A percentile compares a stretch with the other conserved stretches of the same genome.
These are phyloP conservation scores for Neophaeococcomyces aloes DNA, from an alignment of 2,329 filamentous ascomycete species.

Conservation along the genomic window DNA sequence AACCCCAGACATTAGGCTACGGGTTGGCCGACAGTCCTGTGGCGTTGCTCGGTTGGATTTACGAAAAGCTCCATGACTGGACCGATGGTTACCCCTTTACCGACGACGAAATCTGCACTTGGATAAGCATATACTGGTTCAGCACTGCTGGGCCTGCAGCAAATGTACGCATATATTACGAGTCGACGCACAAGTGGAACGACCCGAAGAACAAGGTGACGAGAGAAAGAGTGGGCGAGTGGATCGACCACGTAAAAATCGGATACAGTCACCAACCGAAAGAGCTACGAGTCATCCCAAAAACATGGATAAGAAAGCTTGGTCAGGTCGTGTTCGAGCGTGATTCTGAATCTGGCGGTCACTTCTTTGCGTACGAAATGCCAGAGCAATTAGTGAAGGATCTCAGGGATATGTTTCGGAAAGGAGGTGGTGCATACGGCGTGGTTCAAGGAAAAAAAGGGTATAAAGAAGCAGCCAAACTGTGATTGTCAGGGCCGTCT, in stretches of 20 bases:
- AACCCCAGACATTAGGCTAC: constrained; percentile 63
- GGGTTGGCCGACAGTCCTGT: constrained; percentile 59
- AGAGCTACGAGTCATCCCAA: constrained; percentile 42
- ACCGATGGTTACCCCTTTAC: constrained; percentile 62
- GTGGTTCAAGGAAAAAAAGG: constrained; percentile 28
- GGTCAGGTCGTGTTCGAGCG: constrained; percentile 40
- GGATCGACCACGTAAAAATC: constrained; percentile 41
- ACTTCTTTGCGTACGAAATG: constrained; percentile 45
- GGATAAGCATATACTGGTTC: constrained; percentile 65
- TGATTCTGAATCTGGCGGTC: constrained; percentile 38
- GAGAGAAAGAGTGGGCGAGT: constrained; percentile 21
- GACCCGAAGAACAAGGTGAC: constrained; percentile 7
- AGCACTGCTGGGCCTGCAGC: constrained; percentile 59
- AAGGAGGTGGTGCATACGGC: constrained; percentile 28
- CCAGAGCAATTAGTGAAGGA: constrained; percentile 39
- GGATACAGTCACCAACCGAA: constrained; percentile 43
- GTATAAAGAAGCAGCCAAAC: constrained; percentile 19
- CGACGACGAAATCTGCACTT: constrained; percentile 64
- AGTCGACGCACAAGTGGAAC: constrained; percentile 38
- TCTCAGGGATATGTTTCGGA: constrained; percentile 40
- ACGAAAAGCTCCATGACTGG: constrained; percentile 72
- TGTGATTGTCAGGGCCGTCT: neutral
- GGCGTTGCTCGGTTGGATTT: constrained; percentile 64
- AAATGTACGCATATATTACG: constrained; percentile 56
- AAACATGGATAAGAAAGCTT: constrained; percentile 40